Base-by-base conservation (phyloP, 306 rosid species). In the Chamaecrista fasciculata region DNA sequence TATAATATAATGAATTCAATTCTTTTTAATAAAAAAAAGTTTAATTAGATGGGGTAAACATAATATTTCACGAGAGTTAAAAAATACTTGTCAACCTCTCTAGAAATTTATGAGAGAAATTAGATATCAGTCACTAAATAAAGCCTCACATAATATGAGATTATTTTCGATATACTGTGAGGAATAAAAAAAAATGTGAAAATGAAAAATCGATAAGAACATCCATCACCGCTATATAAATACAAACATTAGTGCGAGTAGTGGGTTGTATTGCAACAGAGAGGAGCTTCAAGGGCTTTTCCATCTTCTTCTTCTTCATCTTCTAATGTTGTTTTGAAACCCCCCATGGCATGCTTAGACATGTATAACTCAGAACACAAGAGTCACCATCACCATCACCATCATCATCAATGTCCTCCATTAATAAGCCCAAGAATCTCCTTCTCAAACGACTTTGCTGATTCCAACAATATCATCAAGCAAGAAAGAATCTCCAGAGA, bases 351-450 rank as follows among this genome's bases (percentile, higher is more conserved):
- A 82, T 92, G 89, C 76, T 87, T 84, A 81, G 89, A 86, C 75
- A 89, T 86, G 96, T 84, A 92, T 82, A 87, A 89, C 75, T 82
- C 86, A 43, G 84, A 90, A 75, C 87, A 81, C 72, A 82, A 83
- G 47, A 74, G 76, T 62, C 72, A 55, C 40, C 78, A 59, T 19
- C 82, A 66, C 51, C 77, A 78, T 53, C 72, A 53, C 37, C 78
- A 59, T 18, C 82, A 66, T 58, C 77, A 78, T 26, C 83, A 81
- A 31, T 80, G 39, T 16, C 65, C 82, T 60, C 82, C 89, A n/a
- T n/a, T n/a, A 49, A 81, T 83, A 88, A 92, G 89, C 82, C 96
- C 98, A 16, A 81, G 98, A 79, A 85, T 92, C 66, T 92, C 98
- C 1, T 92, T 92, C 84, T 89, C 98, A 39, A 87, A 83, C 62